A percentile compares a stretch with the other conserved stretches of the same genome.
phyloP scores from a whole-genome alignment of 2,329 filamentous ascomycete species.

The Pseudocercospora macadamiae region DNA sequence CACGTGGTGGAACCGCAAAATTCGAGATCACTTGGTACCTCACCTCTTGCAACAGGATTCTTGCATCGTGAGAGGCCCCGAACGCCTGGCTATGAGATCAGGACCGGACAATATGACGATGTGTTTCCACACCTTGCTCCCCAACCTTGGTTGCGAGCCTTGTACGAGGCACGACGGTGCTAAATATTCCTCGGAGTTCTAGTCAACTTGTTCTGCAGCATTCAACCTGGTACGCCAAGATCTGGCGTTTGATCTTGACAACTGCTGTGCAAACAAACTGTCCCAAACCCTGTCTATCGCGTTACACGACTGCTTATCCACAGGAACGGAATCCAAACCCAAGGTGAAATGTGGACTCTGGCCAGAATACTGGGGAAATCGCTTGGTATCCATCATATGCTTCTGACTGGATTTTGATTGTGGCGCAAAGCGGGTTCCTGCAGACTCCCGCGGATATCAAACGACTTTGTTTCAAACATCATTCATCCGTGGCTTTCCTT shows the following conservation, averaged over 20 bases:
- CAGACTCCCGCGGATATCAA: slow-evolving; percentile 1
- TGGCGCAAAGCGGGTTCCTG: slow-evolving; percentile 6
- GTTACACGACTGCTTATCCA: background rate
- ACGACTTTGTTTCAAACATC: background rate
- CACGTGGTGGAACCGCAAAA: background rate
- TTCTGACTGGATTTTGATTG: slow-evolving; percentile 4
- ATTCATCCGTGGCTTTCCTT: background rate
- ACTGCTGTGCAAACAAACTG: background rate
- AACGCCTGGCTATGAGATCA: background rate
- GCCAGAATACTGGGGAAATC: background rate
- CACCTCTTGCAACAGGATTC: background rate
- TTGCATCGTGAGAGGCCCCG: background rate
- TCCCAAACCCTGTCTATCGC: background rate
- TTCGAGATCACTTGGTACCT: background rate
- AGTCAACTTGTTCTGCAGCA: background rate
- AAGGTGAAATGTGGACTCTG: background rate
- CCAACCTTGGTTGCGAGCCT: background rate
- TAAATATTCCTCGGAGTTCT: background rate
- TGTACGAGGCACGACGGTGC: background rate
- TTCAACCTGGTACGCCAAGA: background rate
- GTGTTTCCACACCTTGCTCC: background rate
- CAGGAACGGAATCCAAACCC: background rate
- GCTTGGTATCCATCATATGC: background rate
- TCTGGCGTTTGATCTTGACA: slow-evolving; percentile 9
- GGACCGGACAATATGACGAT: background rate